Conservation (phyloP, 441 rosid species). For the Dalechampia spathulata region DNA sequence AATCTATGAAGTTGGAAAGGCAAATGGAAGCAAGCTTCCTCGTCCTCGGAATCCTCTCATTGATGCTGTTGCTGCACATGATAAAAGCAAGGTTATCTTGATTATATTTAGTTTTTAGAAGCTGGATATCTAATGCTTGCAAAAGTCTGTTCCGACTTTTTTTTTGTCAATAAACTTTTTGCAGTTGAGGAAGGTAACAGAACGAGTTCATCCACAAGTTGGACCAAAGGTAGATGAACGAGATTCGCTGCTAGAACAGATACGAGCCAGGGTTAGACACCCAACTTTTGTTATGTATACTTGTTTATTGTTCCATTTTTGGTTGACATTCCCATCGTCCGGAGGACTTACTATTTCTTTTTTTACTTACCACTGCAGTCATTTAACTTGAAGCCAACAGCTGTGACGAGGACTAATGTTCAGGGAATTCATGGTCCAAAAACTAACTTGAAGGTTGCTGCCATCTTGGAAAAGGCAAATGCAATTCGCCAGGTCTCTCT, state of each 20-base stretch:
- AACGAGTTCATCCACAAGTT: constrained; percentile 49
- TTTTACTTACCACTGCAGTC: constrained; percentile 40
- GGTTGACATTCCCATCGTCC: background rate
- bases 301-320: background rate
- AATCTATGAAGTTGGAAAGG: constrained; percentile 43
- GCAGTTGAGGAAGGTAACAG: constrained; percentile 88
- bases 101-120: constrained; percentile 10
- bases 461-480: constrained; percentile 96
- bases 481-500: constrained; percentile 85
- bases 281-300: background rate
- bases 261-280: constrained; percentile 68
- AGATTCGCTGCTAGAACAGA: constrained; percentile 82
- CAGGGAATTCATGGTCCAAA: constrained; percentile 84
- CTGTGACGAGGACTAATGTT: constrained; percentile 54
- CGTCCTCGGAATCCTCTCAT: constrained; percentile 90
- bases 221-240: constrained; percentile 64
- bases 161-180: constrained; percentile 17
- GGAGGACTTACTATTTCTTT: constrained; percentile 7
- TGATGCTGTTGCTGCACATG: constrained; percentile 92
- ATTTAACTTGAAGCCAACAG: constrained; percentile 78
- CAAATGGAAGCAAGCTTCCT: constrained; percentile 61
- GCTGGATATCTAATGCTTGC: background rate
- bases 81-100: constrained; percentile 79
- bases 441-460: constrained; percentile 90
- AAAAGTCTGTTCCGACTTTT: constrained; percentile 2